Conservation (phyloP, 73 alveolate genomes). For the Urostyla sp. region DNA sequence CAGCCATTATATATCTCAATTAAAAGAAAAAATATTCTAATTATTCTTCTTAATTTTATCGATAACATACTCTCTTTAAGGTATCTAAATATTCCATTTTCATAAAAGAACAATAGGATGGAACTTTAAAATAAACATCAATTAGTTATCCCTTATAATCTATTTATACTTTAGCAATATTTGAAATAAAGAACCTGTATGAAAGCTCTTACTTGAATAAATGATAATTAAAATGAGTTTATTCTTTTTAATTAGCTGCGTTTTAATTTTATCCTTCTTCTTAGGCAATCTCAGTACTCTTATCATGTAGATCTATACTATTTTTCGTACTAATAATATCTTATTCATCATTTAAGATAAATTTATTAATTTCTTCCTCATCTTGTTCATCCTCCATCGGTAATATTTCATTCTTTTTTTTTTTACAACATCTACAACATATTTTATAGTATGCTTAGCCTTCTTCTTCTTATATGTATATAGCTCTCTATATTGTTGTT, state of each 20-base stretch:
- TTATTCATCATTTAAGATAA: not conserved
- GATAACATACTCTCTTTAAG: not conserved
- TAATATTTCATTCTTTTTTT: not conserved
- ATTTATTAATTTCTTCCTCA: not conserved
- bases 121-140: constrained; percentile 31
- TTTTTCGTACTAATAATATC: not conserved
- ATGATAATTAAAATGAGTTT: not conserved
- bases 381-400: not conserved
- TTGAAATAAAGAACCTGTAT: constrained; percentile 18
- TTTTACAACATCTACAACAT: not conserved
- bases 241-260: not conserved
- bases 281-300: not conserved
- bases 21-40: not conserved
- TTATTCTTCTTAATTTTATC: not conserved
- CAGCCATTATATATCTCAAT: not conserved
- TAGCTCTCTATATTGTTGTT: no score
- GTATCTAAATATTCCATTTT: not conserved
- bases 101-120: constrained; percentile 44
- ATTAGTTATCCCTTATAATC: constrained; percentile 6
- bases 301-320: not conserved
- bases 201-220: constrained; percentile 37
- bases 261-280: not conserved
- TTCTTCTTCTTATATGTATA: not conserved
- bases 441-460: not conserved
- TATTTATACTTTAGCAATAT: constrained; percentile 40